These are phyloP conservation scores for Collybiopsis confluens DNA, from an alignment of 768 basidiomycete species.

Conservation along the genomic window DNA sequence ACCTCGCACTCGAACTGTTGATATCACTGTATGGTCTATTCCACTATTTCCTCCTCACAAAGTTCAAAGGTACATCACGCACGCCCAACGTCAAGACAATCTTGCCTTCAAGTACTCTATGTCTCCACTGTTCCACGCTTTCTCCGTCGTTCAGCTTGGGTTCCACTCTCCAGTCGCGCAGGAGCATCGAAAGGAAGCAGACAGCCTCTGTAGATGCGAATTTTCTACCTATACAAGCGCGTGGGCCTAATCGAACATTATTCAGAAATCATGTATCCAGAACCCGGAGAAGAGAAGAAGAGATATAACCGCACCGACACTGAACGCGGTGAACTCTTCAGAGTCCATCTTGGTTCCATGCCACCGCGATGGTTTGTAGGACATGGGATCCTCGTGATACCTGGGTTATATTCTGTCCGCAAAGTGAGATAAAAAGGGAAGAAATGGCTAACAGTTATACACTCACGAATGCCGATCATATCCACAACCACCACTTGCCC, in stretches of 20 bases:
- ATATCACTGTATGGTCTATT: too few relatives aligned
- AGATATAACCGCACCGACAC: constrained; percentile 28
- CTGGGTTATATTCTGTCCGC: constrained; percentile 46
- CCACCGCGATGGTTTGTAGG: constrained; percentile 50
- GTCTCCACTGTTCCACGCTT: constrained; percentile 33
- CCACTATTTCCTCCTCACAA: background rate
- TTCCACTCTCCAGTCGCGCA: constrained; percentile 50
- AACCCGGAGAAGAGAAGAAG: background rate
- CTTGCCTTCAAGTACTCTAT: constrained; percentile 32
- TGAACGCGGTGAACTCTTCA: constrained; percentile 43
- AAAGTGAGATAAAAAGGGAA: background rate
- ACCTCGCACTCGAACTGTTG: too few relatives aligned
- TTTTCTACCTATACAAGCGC: constrained; percentile 50
- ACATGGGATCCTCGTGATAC: constrained; percentile 44
- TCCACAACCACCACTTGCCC: constrained; percentile 41
- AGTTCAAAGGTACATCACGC: constrained; percentile 10
- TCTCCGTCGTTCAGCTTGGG: constrained; percentile 35
- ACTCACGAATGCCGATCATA: constrained; percentile 47
- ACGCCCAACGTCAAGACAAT: constrained; percentile 28
- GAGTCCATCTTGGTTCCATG: constrained; percentile 35
- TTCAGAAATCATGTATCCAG: background rate
- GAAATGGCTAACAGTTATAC: too few relatives aligned
- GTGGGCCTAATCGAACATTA: constrained; percentile 33
- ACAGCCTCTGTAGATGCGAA: constrained; percentile 52
- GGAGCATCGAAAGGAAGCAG: constrained; percentile 46